Percentiles rank a stretch among this genome's conserved stretches.
These are phyloP conservation scores for Tolypocladium inflatum DNA, from an alignment of 2,329 filamentous ascomycete species.

Conservation along the genomic window DNA sequence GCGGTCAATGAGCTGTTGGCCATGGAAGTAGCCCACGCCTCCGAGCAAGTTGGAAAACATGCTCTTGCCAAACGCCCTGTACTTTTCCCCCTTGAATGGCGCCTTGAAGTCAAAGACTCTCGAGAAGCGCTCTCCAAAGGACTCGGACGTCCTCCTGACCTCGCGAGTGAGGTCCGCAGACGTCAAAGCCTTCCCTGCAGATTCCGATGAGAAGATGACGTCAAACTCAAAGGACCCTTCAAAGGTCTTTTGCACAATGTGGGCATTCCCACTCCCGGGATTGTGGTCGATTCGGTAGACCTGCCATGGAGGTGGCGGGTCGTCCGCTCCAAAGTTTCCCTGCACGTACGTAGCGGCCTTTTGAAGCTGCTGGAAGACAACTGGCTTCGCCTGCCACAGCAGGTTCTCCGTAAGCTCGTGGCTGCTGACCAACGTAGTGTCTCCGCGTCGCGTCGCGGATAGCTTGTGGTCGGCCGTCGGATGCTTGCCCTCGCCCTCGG, in stretches of 20 bases:
- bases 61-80: conserved; percentile 71
- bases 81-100: conserved; percentile 66
- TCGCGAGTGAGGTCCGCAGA: conserved; percentile 59
- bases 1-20: conserved; percentile 78
- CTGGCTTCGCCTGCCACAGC: conserved; percentile 75
- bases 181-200: conserved; percentile 44
- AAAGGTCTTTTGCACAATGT: conserved; percentile 86
- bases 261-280: conserved; percentile 66
- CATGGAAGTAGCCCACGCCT: conserved; percentile 92
- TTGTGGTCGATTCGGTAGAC: conserved; percentile 69
- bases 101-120: conserved; percentile 56
- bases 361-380: conserved; percentile 45
- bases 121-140: conserved; percentile 67
- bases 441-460: conserved; percentile 59
- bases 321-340: conserved; percentile 40
- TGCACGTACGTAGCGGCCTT: conserved; percentile 39
- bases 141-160: conserved; percentile 54
- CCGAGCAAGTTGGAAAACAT: conserved; percentile 93
- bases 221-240: conserved; percentile 89
- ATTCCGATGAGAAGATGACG: conserved; percentile 76
- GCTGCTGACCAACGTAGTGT: conserved; percentile 68
- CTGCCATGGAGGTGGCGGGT: conserved; percentile 77
- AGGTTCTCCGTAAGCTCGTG: conserved; percentile 54
- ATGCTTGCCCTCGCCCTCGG: conserved; percentile 56
- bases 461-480: conserved; percentile 55